Percentiles rank a stretch among this genome's conserved stretches.
Evolutionary conservation across 257 asterid genomes (phyloP).

Genomic region (Cordia subcordata): DNA sequence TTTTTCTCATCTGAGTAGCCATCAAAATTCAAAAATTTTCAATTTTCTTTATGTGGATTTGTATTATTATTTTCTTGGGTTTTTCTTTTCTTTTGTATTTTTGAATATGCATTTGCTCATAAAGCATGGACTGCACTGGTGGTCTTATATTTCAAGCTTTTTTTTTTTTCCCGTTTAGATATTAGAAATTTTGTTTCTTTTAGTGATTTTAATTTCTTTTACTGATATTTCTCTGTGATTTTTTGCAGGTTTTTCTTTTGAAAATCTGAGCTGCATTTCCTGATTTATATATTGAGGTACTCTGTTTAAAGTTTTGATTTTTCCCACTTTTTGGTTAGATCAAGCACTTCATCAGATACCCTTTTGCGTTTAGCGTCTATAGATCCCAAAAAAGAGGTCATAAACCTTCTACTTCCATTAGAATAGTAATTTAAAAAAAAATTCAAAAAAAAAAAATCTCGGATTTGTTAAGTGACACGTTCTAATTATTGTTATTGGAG

Average conservation of each 20-base stretch:
- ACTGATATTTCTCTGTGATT: conserved; percentile 13
- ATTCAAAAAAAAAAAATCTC: background rate
- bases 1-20: background rate
- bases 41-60: background rate
- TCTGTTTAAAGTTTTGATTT: conserved; percentile 2
- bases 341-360: conserved; percentile 1
- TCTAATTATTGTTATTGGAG: background rate
- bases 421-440: background rate
- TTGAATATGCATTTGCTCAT: too few species aligned
- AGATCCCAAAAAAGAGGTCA: conserved; percentile 3
- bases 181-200: background rate
- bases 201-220: background rate
- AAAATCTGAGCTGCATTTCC: conserved; percentile 17
- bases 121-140: background rate
- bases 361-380: conserved; percentile 2
- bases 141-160: background rate
- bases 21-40: background rate
- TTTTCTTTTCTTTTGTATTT: background rate
- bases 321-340: background rate
- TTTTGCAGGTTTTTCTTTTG: conserved; percentile 27
- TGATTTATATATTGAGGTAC: conserved; percentile 14
- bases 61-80: background rate
- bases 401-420: background rate
- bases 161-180: background rate
- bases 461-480: background rate